These are phyloP conservation scores for Fraxinus anomala DNA, from an alignment of 257 asterid genomes.

Conservation along the genomic window DNA sequence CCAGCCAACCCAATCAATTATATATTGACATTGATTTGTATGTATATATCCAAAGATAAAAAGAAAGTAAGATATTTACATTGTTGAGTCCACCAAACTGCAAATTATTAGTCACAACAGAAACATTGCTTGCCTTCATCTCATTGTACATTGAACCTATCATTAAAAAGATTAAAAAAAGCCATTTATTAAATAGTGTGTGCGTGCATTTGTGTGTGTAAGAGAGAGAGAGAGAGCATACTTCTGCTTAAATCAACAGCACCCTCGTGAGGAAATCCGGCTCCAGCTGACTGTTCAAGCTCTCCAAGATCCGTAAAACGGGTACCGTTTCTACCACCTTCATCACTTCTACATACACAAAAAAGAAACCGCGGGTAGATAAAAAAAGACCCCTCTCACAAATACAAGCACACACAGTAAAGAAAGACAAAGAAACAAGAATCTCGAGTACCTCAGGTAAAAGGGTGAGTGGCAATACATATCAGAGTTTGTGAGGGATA, in stretches of 20 bases:
- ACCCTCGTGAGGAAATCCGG: constrained; percentile 45
- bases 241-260: constrained; percentile 63
- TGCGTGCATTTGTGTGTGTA: too few relatives aligned
- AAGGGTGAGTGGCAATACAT: constrained; percentile 64
- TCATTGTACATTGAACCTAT: constrained; percentile 50
- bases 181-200: not conserved
- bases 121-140: constrained; percentile 51
- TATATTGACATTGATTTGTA: not conserved
- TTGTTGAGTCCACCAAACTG: constrained; percentile 56
- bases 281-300: constrained; percentile 54
- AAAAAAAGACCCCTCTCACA: not conserved
- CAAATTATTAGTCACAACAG: constrained; percentile 40
- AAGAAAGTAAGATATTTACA: constrained; percentile 37
- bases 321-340: constrained; percentile 39
- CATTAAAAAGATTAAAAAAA: not conserved
- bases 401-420: not conserved
- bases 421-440: not conserved
- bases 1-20: not conserved
- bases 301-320: constrained; percentile 61
- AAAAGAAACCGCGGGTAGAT: not conserved
- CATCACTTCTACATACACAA: constrained; percentile 46
- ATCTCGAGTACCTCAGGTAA: constrained; percentile 55
- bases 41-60: not conserved
- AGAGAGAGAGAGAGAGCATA: constrained; percentile 21
- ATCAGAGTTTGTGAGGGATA: constrained; percentile 42